Evolutionary conservation across 176 grass and related monocot species (phyloP).

Genomic region (Oryza punctata): DNA sequence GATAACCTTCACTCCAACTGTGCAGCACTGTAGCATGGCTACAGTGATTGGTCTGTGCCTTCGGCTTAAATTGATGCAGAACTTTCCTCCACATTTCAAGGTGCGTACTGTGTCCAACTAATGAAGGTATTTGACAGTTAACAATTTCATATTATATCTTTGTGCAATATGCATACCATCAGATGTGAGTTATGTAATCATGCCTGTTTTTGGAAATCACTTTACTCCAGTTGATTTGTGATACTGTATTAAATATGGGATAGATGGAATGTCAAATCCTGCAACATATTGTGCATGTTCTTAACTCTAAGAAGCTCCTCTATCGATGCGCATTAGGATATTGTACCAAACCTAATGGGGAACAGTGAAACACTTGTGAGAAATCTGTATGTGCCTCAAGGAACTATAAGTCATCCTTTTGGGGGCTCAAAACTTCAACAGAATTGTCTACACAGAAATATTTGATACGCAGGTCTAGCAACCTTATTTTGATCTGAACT

Average conservation of each 20-base stretch:
- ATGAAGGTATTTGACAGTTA: not conserved
- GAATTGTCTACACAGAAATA: too few relatives aligned
- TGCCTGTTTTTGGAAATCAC: not conserved
- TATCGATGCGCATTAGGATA: not conserved
- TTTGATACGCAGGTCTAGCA: too few relatives aligned
- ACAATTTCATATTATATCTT: not conserved
- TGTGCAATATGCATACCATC: not conserved
- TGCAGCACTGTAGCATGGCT: conserved; percentile 97
- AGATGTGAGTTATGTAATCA: not conserved
- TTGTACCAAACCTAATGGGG: not conserved
- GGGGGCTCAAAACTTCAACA: not conserved
- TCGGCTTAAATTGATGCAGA: conserved; percentile 91
- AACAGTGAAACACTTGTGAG: not conserved
- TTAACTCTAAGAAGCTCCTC: not conserved
- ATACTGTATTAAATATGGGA: not conserved
- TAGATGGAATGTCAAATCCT: not conserved
- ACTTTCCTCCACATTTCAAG: conserved; percentile 93
- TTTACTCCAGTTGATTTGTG: not conserved
- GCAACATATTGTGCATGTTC: not conserved
- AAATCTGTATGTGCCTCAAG: not conserved
- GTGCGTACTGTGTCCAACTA: conserved; percentile 32
- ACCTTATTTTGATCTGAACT: too few relatives aligned
- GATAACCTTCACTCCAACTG: conserved; percentile 99
- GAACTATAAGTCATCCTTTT: not conserved
- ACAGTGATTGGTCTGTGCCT: conserved; percentile 90